A percentile compares a stretch with the other conserved stretches of the same genome.
Conservation (phyloP, 2,329 filamentous ascomycete genomes). For the Microdochium paspali region DNA sequence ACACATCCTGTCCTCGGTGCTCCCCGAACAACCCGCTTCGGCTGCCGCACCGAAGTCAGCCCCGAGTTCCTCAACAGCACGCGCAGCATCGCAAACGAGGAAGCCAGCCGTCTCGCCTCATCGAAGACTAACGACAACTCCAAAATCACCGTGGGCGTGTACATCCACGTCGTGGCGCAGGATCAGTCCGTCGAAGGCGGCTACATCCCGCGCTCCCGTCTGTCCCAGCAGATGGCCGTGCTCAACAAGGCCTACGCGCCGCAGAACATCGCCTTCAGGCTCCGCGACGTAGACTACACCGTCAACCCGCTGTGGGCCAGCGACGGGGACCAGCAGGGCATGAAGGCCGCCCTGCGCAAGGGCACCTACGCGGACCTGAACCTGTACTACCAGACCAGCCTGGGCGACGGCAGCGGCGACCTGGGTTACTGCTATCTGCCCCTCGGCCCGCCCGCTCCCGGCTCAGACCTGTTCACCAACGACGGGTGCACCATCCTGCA, state of each 20-base stretch:
- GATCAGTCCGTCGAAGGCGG: neutral
- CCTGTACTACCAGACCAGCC: slow-evolving; percentile 29
- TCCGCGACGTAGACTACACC: slow-evolving; percentile 1
- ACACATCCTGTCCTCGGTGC: neutral
- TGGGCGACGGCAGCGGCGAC: slow-evolving; percentile 14
- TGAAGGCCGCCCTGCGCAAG: slow-evolving; percentile 18
- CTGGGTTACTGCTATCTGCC: slow-evolving; percentile 40
- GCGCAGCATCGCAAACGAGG: neutral
- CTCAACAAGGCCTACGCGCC: slow-evolving; percentile 1
- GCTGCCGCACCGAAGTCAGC: neutral
- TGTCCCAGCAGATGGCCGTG: neutral
- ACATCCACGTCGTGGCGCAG: slow-evolving; percentile 1
- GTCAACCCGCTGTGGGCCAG: slow-evolving; percentile 1
- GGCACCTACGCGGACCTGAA: slow-evolving; percentile 35
- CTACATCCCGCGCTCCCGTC: neutral
- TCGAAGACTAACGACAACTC: neutral
- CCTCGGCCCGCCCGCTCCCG: slow-evolving; percentile 18
- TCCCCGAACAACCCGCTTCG: neutral
- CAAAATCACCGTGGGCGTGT: neutral
- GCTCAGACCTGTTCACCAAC: slow-evolving; percentile 17
- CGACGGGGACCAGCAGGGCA: slow-evolving; percentile 1
- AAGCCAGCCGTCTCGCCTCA: neutral
- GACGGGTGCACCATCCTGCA: slow-evolving; percentile 22
- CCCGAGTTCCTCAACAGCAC: neutral
- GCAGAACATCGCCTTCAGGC: slow-evolving; percentile 2